Base-by-base conservation (phyloP, 2,329 filamentous ascomycete species). In the Colletotrichum higginsianum region DNA sequence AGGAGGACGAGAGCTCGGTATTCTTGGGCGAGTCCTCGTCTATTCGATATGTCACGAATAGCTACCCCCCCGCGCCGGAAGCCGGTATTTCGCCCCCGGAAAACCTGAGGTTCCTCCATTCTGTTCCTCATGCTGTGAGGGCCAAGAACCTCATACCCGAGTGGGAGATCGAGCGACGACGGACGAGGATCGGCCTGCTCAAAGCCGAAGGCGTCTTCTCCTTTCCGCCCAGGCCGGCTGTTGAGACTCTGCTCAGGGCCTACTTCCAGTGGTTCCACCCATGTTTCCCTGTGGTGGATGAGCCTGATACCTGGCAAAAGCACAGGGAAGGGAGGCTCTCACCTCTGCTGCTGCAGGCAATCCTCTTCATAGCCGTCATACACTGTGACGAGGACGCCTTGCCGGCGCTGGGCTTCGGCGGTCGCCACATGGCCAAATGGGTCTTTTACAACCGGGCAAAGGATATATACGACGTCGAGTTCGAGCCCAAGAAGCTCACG, bases 221-320 rank as follows among this genome's bases (percentile, higher is more conserved):
- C 0, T 84, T 87, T 30, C 87, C 87, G 0, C 80, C 84, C 2
- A 74, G 79, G 16, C 75, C 81, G 2, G 80, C 84, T 21, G 84
- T 84, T 52, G 78, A 85, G 4, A 80, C 80, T 1, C 79, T 87
- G 0, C 75, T 89, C 0, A 78, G 82, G 30, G 86, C 86, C 0
- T 89, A 88, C 77, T 89, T 89, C 65, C 79, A 82, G 38, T 87
- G 86, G 83, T 88, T 88, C 62, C 87, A 89, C 73, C 86, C 87
- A 0, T 86, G 85, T 60, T 89, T 88, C 57, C 86, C 87, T 0
- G 82, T 89, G 16, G 74, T 89, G 0, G 86, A 89, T 73, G 82
- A 86, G 12, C 77, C 78, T 1, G 81, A 83, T 0, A 78, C 87
- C 9, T 80, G 82, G 70, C 76, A 78, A 3, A 77, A 78, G 2